Conservation (phyloP, 306 rosid species). For the Calophaca sinica region DNA sequence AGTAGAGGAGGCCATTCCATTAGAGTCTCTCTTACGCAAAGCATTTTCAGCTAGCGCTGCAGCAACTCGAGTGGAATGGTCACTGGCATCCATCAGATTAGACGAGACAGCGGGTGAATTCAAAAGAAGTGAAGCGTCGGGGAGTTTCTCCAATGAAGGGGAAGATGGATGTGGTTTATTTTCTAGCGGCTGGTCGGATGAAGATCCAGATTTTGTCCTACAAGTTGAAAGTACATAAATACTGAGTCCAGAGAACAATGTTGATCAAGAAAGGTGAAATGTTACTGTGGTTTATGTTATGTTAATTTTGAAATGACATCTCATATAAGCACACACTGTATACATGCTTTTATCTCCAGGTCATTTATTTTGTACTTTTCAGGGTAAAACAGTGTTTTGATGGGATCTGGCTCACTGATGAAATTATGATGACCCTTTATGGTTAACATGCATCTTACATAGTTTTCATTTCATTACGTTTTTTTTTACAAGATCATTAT, state of each 20-base stretch:
- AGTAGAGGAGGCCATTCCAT: slow-evolving; percentile 54
- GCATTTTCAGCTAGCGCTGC: slow-evolving; percentile 81
- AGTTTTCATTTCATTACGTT: background rate
- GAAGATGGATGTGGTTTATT: slow-evolving; percentile 45
- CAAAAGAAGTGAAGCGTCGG: slow-evolving; percentile 90
- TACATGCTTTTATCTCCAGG: background rate
- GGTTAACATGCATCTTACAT: slow-evolving; percentile 23
- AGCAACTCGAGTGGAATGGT: slow-evolving; percentile 80
- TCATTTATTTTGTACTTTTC: background rate
- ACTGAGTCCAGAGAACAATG: slow-evolving; percentile 16
- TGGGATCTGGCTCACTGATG: background rate
- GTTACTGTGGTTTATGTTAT: slow-evolving; percentile 8
- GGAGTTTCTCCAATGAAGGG: slow-evolving; percentile 67
- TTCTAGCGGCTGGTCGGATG: slow-evolving; percentile 51
- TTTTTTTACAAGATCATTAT: background rate
- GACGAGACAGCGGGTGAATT: slow-evolving; percentile 64
- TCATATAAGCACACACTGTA: background rate
- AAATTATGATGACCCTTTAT: slow-evolving; percentile 2
- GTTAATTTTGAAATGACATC: slow-evolving; percentile 6
- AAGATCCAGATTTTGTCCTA: slow-evolving; percentile 54
- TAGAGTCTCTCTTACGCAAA: slow-evolving; percentile 79
- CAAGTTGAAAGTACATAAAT: slow-evolving; percentile 36
- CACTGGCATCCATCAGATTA: slow-evolving; percentile 51
- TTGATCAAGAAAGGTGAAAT: slow-evolving; percentile 36
- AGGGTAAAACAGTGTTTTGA: background rate